Base-by-base conservation (phyloP, 106 monocot species). In the Agapanthus africanus region DNA sequence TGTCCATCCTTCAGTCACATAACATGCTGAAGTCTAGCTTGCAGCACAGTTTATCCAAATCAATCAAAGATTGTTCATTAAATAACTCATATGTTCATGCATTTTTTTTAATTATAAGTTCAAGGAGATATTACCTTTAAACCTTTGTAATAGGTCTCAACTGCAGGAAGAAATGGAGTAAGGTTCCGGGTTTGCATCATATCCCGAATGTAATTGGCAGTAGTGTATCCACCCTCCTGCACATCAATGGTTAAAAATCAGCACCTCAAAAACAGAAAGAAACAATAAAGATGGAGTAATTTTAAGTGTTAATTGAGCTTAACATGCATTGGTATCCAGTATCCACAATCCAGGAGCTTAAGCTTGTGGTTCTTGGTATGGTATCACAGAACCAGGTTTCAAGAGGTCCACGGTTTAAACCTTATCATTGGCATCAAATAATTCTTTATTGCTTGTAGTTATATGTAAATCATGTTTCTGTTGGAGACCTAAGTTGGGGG, bases 121-220 rank as follows among this genome's bases (percentile, higher is more conserved):
- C 8, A 37, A 56, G 1, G 14, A 21, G 0, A 25, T 21, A 65
- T 40, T 80, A 91, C 95, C 95, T 84, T 88, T 49, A 91, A 76
- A 69, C 95, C 95, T 63, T 80, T 82, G 57, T 81, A 71, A 57
- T 91, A 97, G 77, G 84, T 80, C 49, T 88, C 82, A 11, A 86
- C 82, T n/a, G 88, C 95, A 76, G 86, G 80, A 79, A 97, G 70
- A 25, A 63, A 49, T 33, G 80, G 79, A 38, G 16, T 76, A 40
- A 83, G 70, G 7, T 65, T 91, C 37, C 91, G 95, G 60, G 73
- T 83, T 84, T 91, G 83, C 76, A 97, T 54, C 54, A 97, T 41
- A 76, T 97, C 95, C 95, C 95, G 91, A n/a, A 97, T 40, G 47
- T 85, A 91, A 74, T 97, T 97, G 31, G 88, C 95, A 38, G 78